A percentile compares a stretch with the other conserved stretches of the same genome.
These are phyloP conservation scores for Davidsoniella neocaledoniae DNA, from an alignment of 2,329 filamentous ascomycete species.

Conservation along the genomic window DNA sequence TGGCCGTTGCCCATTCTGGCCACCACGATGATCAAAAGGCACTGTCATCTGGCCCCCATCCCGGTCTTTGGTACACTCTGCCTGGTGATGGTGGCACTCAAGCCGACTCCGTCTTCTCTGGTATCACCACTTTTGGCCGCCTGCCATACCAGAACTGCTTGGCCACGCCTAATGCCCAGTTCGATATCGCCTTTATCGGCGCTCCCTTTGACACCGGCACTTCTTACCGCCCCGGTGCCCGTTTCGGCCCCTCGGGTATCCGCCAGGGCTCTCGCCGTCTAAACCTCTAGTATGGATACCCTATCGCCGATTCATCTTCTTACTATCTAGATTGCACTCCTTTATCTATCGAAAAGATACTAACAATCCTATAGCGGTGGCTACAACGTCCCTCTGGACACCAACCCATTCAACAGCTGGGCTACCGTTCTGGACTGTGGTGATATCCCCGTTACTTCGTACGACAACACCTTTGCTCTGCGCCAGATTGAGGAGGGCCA, in stretches of 20 bases:
- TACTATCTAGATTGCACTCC: too few relatives aligned
- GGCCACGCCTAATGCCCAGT: constrained; percentile 49
- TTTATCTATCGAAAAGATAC: neutral
- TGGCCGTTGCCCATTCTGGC: constrained; percentile 40
- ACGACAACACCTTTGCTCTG: constrained; percentile 68
- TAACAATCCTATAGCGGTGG: constrained; percentile 42
- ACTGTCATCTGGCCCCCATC: constrained; percentile 46
- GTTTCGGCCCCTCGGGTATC: constrained; percentile 72
- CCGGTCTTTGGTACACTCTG: constrained; percentile 69
- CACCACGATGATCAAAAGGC: constrained; percentile 37
- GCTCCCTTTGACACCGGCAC: constrained; percentile 78
- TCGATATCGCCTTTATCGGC: constrained; percentile 73
- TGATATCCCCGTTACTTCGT: constrained; percentile 74
- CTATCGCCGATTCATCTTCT: too few relatives aligned
- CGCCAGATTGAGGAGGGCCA: constrained; percentile 78
- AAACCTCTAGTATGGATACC: constrained; percentile 58
- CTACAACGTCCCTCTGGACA: constrained; percentile 66
- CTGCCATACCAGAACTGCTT: constrained; percentile 65
- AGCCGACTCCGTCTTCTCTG: constrained; percentile 71
- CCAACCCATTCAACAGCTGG: constrained; percentile 70
- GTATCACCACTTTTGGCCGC: constrained; percentile 72
- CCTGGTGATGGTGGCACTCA: constrained; percentile 75
- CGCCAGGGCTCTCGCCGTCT: constrained; percentile 72
- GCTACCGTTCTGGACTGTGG: constrained; percentile 69
- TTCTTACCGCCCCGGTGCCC: constrained; percentile 67